Evolutionary conservation across 208 protist species (phyloP).

Genomic region (Crithidia bombi): DNA sequence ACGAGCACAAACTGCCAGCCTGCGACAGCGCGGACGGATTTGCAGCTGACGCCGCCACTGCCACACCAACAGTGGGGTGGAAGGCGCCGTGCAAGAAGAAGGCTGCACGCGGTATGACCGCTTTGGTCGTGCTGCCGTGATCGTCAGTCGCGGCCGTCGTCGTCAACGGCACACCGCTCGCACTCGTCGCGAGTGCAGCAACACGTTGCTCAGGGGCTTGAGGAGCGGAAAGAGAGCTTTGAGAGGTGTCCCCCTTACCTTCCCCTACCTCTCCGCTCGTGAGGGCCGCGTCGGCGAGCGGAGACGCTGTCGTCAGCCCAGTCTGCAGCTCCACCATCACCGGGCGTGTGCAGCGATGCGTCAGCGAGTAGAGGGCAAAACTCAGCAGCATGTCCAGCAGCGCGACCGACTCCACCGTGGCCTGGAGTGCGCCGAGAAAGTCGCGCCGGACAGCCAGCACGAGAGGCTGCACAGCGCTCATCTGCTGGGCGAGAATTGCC

Average conservation of each 20-base stretch:
- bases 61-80: constrained; percentile 18
- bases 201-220: too few relatives aligned
- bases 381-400: constrained; percentile 89
- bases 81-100: constrained; percentile 18
- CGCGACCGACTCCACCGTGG: constrained; percentile 82
- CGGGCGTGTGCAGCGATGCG: constrained; percentile 56
- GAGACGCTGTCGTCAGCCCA: constrained; percentile 30
- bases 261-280: not conserved
- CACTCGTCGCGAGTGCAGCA: too few relatives aligned
- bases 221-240: too few relatives aligned
- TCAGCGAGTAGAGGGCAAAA: constrained; percentile 63
- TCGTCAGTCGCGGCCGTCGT: not conserved
- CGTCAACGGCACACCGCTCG: not conserved
- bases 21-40: too few relatives aligned
- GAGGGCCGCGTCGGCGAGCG: too few relatives aligned
- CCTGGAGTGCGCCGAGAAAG: constrained; percentile 79
- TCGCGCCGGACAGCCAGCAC: constrained; percentile 63
- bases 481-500: constrained; percentile 71
- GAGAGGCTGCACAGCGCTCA: constrained; percentile 51
- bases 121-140: not conserved
- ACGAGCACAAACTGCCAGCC: too few relatives aligned
- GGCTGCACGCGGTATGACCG: not conserved
- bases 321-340: constrained; percentile 32
- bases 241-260: not conserved
- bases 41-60: not conserved